Conservation (phyloP, 2,329 filamentous ascomycete genomes). For the Fusarium fracticaudum region DNA sequence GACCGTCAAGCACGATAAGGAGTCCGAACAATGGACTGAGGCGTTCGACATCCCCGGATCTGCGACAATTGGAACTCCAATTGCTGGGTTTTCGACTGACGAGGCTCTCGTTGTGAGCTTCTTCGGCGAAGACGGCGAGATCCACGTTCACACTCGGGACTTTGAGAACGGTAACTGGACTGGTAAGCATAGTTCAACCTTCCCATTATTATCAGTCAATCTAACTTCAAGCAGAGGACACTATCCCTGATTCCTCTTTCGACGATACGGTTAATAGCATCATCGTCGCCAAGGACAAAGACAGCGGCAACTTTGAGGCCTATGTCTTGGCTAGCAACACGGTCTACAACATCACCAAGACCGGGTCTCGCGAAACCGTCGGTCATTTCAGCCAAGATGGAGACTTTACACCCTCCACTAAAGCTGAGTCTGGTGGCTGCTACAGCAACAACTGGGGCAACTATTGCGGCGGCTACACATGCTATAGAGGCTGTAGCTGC, state of each 20-base stretch:
- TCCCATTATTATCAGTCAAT: fast-evolving
- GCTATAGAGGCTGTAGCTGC: neutral
- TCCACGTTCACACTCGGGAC: neutral
- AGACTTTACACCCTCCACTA: neutral
- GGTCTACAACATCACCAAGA: neutral
- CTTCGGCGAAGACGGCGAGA: neutral
- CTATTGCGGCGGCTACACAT: neutral
- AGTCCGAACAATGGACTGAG: neutral
- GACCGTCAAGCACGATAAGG: neutral
- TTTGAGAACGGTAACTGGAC: neutral
- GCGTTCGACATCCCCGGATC: neutral
- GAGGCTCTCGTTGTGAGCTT: neutral
- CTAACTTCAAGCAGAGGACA: neutral
- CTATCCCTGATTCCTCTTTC: neutral
- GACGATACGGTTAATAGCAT: neutral
- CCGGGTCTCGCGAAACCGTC: neutral
- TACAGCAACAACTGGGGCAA: neutral
- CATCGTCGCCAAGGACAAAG: neutral
- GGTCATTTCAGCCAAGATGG: fast-evolving
- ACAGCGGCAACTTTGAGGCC: neutral
- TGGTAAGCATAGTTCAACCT: neutral
- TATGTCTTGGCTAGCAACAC: neutral
- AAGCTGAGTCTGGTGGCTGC: neutral
- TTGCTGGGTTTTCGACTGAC: neutral
- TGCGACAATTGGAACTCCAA: neutral